Percentiles rank a stretch among this genome's conserved stretches.
These are phyloP conservation scores for Boletus barrowsii DNA, from an alignment of 768 basidiomycete species.

Conservation along the genomic window DNA sequence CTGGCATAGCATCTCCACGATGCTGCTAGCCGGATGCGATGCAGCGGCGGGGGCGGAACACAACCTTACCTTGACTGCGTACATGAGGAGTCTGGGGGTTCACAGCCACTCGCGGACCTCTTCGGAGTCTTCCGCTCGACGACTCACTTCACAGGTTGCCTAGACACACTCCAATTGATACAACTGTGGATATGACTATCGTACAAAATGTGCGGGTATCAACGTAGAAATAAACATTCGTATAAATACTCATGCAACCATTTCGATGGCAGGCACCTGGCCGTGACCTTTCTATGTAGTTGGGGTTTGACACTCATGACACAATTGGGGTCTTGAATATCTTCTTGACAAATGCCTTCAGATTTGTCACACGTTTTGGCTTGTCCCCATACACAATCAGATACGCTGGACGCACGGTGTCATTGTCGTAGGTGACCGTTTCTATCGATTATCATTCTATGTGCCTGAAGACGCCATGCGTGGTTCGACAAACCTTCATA, in stretches of 20 bases:
- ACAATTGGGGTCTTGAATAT: constrained; percentile 33
- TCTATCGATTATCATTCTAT: constrained; percentile 32
- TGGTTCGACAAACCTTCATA: constrained; percentile 41
- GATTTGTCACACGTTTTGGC: constrained; percentile 11
- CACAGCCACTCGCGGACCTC: too few species aligned
- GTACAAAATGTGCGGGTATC: constrained; percentile 21
- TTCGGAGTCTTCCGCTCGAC: too few species aligned
- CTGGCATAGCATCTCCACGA: neutral
- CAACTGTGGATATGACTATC: constrained; percentile 7
- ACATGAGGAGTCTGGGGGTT: too few species aligned
- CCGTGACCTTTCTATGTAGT: neutral
- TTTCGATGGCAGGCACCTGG: neutral
- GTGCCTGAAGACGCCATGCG: neutral
- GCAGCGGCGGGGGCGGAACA: neutral
- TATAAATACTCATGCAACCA: constrained; percentile 9
- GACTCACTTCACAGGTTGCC: neutral
- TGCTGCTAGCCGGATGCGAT: neutral
- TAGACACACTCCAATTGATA: neutral
- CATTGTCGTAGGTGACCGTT: constrained; percentile 64
- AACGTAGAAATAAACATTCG: neutral
- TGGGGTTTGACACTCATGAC: constrained; percentile 11
- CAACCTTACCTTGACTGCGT: too few species aligned
- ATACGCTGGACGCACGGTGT: constrained; percentile 65
- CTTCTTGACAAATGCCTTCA: constrained; percentile 27
- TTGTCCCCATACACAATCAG: constrained; percentile 56